Evolutionary conservation across 495 filamentous ascomycete genomes (phyloP).

Genomic region (Neurospora discreta): DNA sequence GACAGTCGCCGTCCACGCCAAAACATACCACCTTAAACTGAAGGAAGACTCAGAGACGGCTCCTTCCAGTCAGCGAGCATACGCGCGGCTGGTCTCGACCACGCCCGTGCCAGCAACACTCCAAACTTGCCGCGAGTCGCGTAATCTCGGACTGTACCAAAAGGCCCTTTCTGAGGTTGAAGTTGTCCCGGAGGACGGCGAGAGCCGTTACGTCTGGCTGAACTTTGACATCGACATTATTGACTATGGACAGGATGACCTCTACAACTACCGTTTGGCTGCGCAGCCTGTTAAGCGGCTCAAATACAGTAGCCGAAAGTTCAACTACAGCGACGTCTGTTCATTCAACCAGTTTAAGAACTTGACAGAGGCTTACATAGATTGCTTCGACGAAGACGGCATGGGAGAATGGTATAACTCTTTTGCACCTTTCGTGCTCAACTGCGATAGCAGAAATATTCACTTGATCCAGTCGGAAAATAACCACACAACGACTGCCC

Average conservation of each 20-base stretch:
- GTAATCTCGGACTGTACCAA: not conserved
- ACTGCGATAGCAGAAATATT: not conserved
- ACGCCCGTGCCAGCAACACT: not conserved
- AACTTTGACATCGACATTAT: not conserved
- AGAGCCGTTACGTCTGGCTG: not conserved
- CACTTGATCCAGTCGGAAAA: not conserved
- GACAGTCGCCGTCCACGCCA: not conserved
- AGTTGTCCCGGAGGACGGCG: not conserved
- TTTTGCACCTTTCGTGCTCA: not conserved
- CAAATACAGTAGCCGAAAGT: not conserved
- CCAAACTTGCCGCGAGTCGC: not conserved
- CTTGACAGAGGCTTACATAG: not conserved
- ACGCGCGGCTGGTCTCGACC: not conserved
- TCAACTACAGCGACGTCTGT: rapidly evolving
- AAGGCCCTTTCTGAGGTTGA: not conserved
- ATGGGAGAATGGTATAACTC: not conserved
- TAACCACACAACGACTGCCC: not conserved
- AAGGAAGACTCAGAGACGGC: too few species aligned
- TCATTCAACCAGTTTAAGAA: not conserved
- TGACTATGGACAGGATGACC: not conserved
- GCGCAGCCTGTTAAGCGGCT: not conserved
- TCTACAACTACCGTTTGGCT: not conserved
- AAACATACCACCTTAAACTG: not conserved
- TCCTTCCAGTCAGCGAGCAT: not conserved
- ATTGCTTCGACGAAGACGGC: not conserved